Evolutionary conservation across 805 yeast species (phyloP).

Genomic region (Starmera caribaea): DNA sequence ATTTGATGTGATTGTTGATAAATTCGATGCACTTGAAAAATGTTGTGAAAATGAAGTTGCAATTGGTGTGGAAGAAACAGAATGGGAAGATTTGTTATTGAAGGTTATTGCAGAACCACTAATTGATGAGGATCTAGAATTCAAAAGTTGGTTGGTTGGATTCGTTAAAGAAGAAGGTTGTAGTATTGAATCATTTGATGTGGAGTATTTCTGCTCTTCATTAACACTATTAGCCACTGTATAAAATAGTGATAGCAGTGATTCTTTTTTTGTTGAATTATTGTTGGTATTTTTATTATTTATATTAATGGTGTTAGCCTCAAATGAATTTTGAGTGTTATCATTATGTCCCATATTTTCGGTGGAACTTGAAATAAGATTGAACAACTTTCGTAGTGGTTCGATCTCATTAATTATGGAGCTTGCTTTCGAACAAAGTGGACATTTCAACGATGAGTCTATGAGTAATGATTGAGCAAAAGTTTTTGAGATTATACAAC

Average conservation of each 20-base stretch:
- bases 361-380: background rate
- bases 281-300: background rate
- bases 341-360: background rate
- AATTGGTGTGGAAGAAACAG: constrained; percentile 1
- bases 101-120: background rate
- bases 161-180: background rate
- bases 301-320: background rate
- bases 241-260: constrained; percentile 23
- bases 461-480: constrained; percentile 15
- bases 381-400: constrained; percentile 10
- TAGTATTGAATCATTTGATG: background rate
- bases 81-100: constrained; percentile 2
- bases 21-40: background rate
- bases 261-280: constrained; percentile 14
- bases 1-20: background rate
- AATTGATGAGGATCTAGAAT: constrained; percentile 4
- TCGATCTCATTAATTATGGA: constrained; percentile 4
- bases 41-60: background rate
- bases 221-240: constrained; percentile 17
- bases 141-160: background rate
- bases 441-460: constrained; percentile 12
- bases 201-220: background rate
- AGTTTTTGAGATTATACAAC: constrained; percentile 28
- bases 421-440: constrained; percentile 8
- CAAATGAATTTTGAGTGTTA: background rate